These are phyloP conservation scores for Striga hermonthica DNA, from an alignment of 305 asterid species.

Conservation along the genomic window DNA sequence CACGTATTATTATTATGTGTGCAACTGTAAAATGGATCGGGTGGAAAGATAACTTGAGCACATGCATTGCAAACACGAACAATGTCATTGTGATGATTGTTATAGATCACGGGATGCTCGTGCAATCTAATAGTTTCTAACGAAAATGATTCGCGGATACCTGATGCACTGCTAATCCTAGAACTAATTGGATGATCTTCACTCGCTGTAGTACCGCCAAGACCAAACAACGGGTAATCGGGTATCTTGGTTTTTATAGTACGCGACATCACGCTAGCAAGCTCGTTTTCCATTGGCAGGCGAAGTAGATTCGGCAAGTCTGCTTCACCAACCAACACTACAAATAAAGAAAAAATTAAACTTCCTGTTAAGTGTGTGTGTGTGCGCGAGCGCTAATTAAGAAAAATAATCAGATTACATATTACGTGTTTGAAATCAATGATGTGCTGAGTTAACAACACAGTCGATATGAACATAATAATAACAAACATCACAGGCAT, in stretches of 20 bases:
- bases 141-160: neutral
- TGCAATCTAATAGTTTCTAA: neutral
- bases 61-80: neutral
- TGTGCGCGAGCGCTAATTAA: neutral
- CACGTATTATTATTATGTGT: neutral
- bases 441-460: neutral
- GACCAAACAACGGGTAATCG: too few relatives aligned
- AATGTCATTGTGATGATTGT: neutral
- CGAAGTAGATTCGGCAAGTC: neutral
- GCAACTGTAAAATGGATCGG: constrained; percentile 11
- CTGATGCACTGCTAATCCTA: too few relatives aligned
- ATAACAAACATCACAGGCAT: neutral
- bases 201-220: too few relatives aligned
- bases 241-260: neutral
- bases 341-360: neutral
- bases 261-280: neutral
- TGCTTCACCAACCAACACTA: constrained; percentile 3
- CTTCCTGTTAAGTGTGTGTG: neutral
- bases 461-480: constrained; percentile 16
- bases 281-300: constrained; percentile 17
- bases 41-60: neutral
- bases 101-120: neutral
- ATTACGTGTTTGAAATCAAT: neutral
- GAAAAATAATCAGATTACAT: neutral
- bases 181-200: too few relatives aligned